Evolutionary conservation across 768 basidiomycete genomes (phyloP), one percentile per base, ranked within the genome.

Genomic region (Termitomyces sp.): DNA sequence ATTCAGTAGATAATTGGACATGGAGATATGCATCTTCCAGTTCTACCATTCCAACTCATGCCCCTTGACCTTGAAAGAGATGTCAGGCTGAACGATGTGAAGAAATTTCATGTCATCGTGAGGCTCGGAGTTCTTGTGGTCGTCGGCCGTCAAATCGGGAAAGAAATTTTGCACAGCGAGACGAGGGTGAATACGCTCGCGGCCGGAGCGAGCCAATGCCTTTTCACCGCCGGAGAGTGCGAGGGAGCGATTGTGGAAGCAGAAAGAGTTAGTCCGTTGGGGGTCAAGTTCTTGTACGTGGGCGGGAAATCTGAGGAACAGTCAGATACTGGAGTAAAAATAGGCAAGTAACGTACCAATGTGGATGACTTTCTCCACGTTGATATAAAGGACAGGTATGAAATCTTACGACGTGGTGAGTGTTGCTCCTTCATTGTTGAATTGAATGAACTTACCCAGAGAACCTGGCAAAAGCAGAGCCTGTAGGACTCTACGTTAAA

Each of bases 1-100:
- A 54, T 21, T 34, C 4, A 52, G 46, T n/a, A 57, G 31, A 53
- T 27, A 58, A 44, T 25, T 40, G 2, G 11, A 59, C 78, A 58
- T 63, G 85, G 92, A 83, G 45, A 95, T 76, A 65, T 96, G 94
- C 87, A 96, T 90, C 70, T 87, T 92, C 95, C 95, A 97, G 62
- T 95, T 94, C 70, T 97, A 94, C 95, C 95, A 97, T 66, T 90
- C 87, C 17, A 95, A 68, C 16, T 82, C 82, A 63, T 93, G 71
- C 0, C 90, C 92, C 42, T 84, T 78, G 70, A 96, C 79, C 72
- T 81, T 89, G 79, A 97, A 98, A 59, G 89, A 89, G 25, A 96
- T 93, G 32, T 95, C 89, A 1, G 94, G 93, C 67, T 97, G 95
- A 1, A 86, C 69, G 65, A 96, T 73, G 62, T 93, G 89, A 49